These are phyloP conservation scores for Globisporangium solare DNA, from an alignment of 352 stramenopile genomes.

Conservation along the genomic window DNA sequence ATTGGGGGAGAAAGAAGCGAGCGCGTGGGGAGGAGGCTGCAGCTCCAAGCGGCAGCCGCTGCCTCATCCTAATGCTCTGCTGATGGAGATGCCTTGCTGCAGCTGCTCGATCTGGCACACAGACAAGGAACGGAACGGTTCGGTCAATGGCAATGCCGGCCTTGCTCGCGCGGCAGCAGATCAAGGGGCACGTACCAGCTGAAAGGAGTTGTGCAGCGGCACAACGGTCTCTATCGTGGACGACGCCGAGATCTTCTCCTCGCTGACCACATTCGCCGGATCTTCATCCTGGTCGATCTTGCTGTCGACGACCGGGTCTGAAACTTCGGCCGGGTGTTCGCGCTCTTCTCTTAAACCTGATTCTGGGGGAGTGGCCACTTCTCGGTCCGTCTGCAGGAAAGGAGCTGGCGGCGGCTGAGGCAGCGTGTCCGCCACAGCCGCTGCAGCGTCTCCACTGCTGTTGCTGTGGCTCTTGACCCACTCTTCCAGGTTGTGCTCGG, in stretches of 20 bases:
- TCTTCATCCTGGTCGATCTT: constrained; percentile 25
- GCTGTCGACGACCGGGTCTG: not conserved
- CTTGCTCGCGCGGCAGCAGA: too few relatives aligned
- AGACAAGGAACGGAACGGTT: not conserved
- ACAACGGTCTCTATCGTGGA: constrained; percentile 79
- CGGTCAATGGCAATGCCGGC: too few relatives aligned
- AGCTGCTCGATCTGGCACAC: constrained; percentile 40
- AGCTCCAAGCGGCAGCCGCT: too few relatives aligned
- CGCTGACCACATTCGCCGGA: constrained; percentile 27
- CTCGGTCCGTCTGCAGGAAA: too few relatives aligned
- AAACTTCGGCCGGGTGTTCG: too few relatives aligned
- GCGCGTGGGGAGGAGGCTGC: too few relatives aligned
- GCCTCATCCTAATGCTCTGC: constrained; percentile 30
- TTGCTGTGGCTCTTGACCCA: constrained; percentile 41
- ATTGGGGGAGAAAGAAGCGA: too few relatives aligned
- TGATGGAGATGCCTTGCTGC: constrained; percentile 50
- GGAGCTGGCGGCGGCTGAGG: too few relatives aligned
- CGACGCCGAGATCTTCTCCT: constrained; percentile 55
- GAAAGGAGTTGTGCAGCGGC: constrained; percentile 57
- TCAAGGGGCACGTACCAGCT: constrained; percentile 41
- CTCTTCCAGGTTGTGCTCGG: constrained; percentile 55
- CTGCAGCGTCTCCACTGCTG: constrained; percentile 19
- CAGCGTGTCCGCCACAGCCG: not conserved
- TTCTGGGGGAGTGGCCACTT: too few relatives aligned
- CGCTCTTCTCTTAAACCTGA: too few relatives aligned